A percentile compares a stretch with the other conserved stretches of the same genome.
phyloP scores from a whole-genome alignment of 1,284 basidiomycete species.

The Moesziomyces globuligerus region DNA sequence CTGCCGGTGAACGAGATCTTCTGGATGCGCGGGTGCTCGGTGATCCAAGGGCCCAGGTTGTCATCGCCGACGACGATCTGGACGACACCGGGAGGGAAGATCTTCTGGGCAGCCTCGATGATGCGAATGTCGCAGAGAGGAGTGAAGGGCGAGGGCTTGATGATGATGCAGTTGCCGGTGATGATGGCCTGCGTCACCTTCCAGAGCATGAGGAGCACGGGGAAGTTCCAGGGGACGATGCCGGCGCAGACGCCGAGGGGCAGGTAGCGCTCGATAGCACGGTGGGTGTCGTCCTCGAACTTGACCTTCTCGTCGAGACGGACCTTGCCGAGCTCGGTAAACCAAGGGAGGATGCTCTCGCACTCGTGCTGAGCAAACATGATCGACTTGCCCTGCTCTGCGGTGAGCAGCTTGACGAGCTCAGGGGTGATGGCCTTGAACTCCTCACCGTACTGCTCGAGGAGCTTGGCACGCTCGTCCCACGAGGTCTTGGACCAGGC shows the following conservation, averaged over 20 bases:
- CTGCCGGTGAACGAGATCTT: conserved; percentile 51
- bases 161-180: conserved; percentile 50
- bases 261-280: conserved; percentile 22
- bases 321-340: conserved; percentile 28
- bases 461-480: conserved; percentile 34
- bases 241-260: conserved; percentile 46
- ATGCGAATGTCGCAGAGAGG: conserved; percentile 46
- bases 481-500: conserved; percentile 39
- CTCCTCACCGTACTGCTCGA: conserved; percentile 33
- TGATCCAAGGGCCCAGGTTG: conserved; percentile 39
- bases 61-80: conserved; percentile 47
- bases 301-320: conserved; percentile 34
- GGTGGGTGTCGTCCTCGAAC: conserved; percentile 23
- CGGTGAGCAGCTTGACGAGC: conserved; percentile 37
- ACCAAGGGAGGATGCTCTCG: conserved; percentile 30
- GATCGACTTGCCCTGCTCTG: conserved; percentile 42
- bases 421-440: conserved; percentile 28
- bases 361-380: conserved; percentile 28
- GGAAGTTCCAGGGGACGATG: conserved; percentile 54
- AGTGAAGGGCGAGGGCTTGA: conserved; percentile 53
- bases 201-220: conserved; percentile 42
- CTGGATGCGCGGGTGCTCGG: conserved; percentile 43
- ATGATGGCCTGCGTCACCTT: conserved; percentile 40
- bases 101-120: conserved; percentile 39
- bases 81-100: conserved; percentile 48